These are phyloP conservation scores for Tetrahymena thermophila DNA, from an alignment of 73 alveolate genomes.

Conservation along the genomic window DNA sequence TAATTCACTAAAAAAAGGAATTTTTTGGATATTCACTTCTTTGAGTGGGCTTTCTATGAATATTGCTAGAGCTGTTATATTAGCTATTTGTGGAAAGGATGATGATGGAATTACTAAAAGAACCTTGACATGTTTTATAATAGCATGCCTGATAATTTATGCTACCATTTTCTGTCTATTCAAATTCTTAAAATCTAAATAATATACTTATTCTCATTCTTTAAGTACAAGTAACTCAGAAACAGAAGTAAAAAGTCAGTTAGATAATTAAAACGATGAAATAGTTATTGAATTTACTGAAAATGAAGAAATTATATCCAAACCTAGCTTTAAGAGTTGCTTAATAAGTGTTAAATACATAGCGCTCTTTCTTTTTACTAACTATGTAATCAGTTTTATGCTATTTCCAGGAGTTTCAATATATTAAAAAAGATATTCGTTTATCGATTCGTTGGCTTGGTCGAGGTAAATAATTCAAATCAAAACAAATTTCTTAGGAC, in stretches of 20 bases:
- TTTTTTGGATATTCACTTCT: background rate
- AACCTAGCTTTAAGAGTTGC: background rate
- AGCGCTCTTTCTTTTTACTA: background rate
- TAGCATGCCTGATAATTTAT: background rate
- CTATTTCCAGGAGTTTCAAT: background rate
- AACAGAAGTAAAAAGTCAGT: background rate
- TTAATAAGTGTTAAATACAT: background rate
- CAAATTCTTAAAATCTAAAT: background rate
- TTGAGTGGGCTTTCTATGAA: background rate
- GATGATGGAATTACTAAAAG: background rate
- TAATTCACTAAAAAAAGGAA: background rate
- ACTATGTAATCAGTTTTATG: background rate
- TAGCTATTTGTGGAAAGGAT: background rate
- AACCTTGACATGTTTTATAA: background rate
- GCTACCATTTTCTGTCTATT: background rate
- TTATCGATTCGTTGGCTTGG: background rate
- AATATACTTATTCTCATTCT: background rate
- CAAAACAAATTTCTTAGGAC: too few relatives aligned
- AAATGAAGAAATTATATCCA: background rate
- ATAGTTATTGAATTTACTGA: background rate
- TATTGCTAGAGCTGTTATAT: background rate
- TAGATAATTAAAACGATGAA: background rate
- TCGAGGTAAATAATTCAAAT: background rate
- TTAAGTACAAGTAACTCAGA: background rate
- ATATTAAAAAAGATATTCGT: background rate